Evolutionary conservation across 805 yeast genomes (phyloP), one percentile per base, ranked within the genome.

Genomic region (Maudiozyma saulgeensis): DNA sequence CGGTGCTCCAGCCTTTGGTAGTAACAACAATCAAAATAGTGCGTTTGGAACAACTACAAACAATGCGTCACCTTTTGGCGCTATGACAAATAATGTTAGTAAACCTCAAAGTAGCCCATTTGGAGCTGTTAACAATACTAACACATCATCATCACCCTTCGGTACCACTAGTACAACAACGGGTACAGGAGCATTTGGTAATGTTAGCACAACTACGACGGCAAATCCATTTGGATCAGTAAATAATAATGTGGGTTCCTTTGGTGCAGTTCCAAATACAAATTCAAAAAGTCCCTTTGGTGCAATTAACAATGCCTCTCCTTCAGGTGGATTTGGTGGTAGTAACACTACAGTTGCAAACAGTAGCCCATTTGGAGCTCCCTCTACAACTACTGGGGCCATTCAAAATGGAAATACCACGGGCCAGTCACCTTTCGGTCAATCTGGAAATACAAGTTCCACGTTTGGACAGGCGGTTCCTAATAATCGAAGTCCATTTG

Each of bases 131-230:
- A 53, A 49, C 46, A 57, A 57, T 9, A 40, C 40, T 13, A 32
- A 44, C 35, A 38, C 51, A 19, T 18, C 26, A 34, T 13, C 31
- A 15, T 7, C 52, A 26, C 37, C 32, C 13, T 57, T 57, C 51
- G 56, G 56, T 12, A 16, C 49, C n/a, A 26, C 55, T 13, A 45
- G 46, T 9, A 31, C 49, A 25, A n/a, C 40, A 8, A 16, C 37
- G 51, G 67, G 64, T 15, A 48, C 52, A 28, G 56, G 68, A 11
- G 52, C 60, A 13, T 56, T 59, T 56, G 63, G 62, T 9, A 18
- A 59, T 7, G 9, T 56, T 13, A 48, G 19, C 12, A 48, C 38
- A 15, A 28, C 32, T 5, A 25, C 26, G 11, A 43, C 39, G 26
- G 37, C 45, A 16, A 39, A 39, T 16, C 42, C 45, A n/a, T 43